phyloP scores from a whole-genome alignment of 73 alveolate genomes.

The Blepharisma japonicum region DNA sequence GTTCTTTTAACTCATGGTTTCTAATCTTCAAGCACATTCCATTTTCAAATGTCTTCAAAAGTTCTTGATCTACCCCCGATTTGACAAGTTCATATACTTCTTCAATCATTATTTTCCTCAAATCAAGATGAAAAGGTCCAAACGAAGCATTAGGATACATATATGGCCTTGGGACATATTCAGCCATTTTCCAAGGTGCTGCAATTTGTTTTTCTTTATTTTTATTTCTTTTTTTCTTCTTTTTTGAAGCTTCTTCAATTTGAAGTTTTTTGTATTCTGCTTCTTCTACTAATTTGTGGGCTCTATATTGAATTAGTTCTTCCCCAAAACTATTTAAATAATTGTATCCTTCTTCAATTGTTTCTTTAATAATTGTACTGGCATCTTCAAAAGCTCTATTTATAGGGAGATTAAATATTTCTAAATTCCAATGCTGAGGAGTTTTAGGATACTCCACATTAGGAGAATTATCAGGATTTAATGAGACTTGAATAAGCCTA shows the following conservation, averaged over 20 bases:
- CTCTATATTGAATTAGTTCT: not conserved
- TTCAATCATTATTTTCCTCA: not conserved
- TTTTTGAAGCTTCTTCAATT: not conserved
- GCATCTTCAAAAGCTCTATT: not conserved
- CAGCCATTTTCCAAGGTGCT: not conserved
- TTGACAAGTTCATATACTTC: too few species aligned
- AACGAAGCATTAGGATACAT: not conserved
- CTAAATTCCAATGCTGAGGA: not conserved
- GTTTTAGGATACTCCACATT: not conserved
- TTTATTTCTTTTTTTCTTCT: not conserved
- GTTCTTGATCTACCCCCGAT: not conserved
- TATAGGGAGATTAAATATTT: not conserved
- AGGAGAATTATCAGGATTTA: not conserved
- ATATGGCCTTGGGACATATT: not conserved
- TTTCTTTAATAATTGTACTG: not conserved
- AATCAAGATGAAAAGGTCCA: not conserved
- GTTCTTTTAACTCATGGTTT: too few species aligned
- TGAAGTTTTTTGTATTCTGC: not conserved
- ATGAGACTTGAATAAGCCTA: not conserved
- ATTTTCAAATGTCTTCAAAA: too few species aligned
- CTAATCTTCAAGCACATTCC: too few species aligned
- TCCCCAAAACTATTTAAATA: not conserved
- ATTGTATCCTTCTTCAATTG: not conserved
- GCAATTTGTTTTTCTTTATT: not conserved
- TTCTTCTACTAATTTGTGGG: not conserved